Evolutionary conservation across 805 yeast genomes (phyloP).

Genomic region (Yarrowia divulgata): DNA sequence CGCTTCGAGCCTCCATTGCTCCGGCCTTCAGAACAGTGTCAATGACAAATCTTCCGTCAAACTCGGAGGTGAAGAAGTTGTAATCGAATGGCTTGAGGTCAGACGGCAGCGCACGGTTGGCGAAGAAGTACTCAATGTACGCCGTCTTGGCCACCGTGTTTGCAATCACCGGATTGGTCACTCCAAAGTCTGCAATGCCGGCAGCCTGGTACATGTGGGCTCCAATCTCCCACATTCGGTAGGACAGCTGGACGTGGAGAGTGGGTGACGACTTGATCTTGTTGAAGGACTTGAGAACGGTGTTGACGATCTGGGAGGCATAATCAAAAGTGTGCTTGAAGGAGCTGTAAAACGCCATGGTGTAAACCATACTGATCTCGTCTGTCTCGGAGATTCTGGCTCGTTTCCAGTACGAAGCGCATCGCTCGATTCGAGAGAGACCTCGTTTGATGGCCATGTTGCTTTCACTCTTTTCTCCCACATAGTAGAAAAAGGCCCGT

Average conservation of each 20-base stretch:
- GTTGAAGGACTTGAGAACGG: slow-evolving; percentile 22
- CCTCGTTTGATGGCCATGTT: neutral
- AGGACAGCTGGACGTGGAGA: slow-evolving; percentile 14
- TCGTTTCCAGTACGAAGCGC: slow-evolving; percentile 22
- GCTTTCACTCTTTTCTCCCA: slow-evolving; percentile 15
- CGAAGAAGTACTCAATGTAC: slow-evolving; percentile 35
- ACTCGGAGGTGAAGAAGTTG: slow-evolving; percentile 31
- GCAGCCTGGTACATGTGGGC: slow-evolving; percentile 36
- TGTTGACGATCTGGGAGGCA: slow-evolving; percentile 22
- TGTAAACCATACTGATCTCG: slow-evolving; percentile 25
- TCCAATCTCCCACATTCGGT: slow-evolving; percentile 38
- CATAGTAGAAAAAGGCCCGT: slow-evolving; percentile 23
- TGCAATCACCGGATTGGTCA: slow-evolving; percentile 19
- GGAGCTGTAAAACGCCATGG: slow-evolving; percentile 11
- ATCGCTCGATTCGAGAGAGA: slow-evolving; percentile 10
- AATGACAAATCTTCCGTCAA: slow-evolving; percentile 14
- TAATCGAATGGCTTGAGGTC: slow-evolving; percentile 28
- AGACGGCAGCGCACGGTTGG: slow-evolving; percentile 27
- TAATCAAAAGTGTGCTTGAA: slow-evolving; percentile 14
- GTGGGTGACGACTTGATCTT: slow-evolving; percentile 31
- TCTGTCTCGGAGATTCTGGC: slow-evolving; percentile 15
- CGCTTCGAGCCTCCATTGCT: slow-evolving; percentile 21
- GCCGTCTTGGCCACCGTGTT: slow-evolving; percentile 6
- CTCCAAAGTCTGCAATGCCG: slow-evolving; percentile 11
- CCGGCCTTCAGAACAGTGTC: slow-evolving; percentile 23